Evolutionary conservation across 495 filamentous ascomycete species (phyloP).

Genomic region (Aspergillus sparsus): DNA sequence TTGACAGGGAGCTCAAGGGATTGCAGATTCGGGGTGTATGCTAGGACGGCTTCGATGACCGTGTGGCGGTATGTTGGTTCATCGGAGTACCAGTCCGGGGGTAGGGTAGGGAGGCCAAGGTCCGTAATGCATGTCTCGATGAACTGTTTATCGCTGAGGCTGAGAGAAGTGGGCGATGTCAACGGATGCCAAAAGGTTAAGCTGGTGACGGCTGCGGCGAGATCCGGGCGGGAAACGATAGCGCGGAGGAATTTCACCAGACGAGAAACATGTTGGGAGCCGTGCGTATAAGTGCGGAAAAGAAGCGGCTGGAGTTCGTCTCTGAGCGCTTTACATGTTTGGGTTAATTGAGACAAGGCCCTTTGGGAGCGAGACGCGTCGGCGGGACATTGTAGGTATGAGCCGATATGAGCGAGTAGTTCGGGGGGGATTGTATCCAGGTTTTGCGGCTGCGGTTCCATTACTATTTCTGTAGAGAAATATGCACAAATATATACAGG

Average conservation of each 20-base stretch:
- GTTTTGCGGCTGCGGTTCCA: not conserved
- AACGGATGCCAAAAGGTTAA: not conserved
- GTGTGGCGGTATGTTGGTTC: not conserved
- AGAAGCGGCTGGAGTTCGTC: not conserved
- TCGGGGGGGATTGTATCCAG: not conserved
- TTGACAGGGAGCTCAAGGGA: not conserved
- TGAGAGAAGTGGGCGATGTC: not conserved
- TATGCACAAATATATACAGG: not conserved
- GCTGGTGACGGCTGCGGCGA: constrained; percentile 6
- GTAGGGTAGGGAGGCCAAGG: constrained; percentile 2
- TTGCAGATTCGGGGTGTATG: not conserved
- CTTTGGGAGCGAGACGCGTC: not conserved
- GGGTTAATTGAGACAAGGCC: not conserved
- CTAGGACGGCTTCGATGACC: not conserved
- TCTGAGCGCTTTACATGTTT: constrained; percentile 5
- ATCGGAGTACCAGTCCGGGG: not conserved
- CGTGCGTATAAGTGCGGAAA: constrained; percentile 2
- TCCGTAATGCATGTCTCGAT: constrained; percentile 5
- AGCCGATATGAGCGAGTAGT: not conserved
- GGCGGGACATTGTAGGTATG: not conserved
- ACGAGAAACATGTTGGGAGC: constrained; percentile 1
- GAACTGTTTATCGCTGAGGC: not conserved
- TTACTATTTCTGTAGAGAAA: not conserved
- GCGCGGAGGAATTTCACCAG: constrained; percentile 8
- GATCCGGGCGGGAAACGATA: constrained; percentile 1